Conservation (phyloP, 179 eudicot genomes). For the Corrigiola litoralis region DNA sequence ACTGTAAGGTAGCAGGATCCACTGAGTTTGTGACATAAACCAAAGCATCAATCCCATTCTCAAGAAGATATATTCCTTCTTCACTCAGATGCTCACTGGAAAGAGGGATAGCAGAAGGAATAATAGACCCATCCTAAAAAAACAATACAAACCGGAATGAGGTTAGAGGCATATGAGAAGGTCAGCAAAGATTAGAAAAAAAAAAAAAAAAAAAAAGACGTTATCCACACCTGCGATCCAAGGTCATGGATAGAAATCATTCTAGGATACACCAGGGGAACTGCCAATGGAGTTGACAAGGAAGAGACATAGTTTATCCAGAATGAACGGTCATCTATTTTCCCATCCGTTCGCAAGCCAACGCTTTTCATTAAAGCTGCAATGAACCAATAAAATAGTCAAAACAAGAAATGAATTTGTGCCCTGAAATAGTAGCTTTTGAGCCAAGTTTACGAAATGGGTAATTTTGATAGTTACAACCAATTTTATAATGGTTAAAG, state of each 20-base stretch:
- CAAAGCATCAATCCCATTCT: conserved; percentile 87
- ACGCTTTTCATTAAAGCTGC: conserved; percentile 70
- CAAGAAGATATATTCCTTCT: conserved; percentile 87
- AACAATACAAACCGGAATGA: conserved; percentile 43
- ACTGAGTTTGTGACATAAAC: conserved; percentile 64
- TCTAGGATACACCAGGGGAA: conserved; percentile 95
- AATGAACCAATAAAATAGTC: conserved; percentile 2
- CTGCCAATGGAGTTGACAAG: conserved; percentile 61
- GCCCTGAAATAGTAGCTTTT: not conserved
- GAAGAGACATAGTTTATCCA: conserved; percentile 76
- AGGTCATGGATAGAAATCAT: conserved; percentile 86
- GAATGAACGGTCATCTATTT: conserved; percentile 68
- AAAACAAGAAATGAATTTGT: not conserved
- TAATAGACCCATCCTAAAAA: conserved; percentile 46
- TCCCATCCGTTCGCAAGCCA: conserved; percentile 69
- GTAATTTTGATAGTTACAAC: too few relatives aligned
- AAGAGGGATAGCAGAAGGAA: conserved; percentile 75
- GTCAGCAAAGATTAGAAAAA: not conserved
- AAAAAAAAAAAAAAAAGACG: not conserved
- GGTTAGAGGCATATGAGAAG: not conserved
- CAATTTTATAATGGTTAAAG: too few relatives aligned
- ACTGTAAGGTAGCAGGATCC: conserved; percentile 50
- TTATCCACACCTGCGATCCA: conserved; percentile 49
- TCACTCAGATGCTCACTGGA: conserved; percentile 80
- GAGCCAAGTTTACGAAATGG: not conserved